phyloP scores from a whole-genome alignment of 306 rosid genomes.

The Fragaria ananassa region DNA sequence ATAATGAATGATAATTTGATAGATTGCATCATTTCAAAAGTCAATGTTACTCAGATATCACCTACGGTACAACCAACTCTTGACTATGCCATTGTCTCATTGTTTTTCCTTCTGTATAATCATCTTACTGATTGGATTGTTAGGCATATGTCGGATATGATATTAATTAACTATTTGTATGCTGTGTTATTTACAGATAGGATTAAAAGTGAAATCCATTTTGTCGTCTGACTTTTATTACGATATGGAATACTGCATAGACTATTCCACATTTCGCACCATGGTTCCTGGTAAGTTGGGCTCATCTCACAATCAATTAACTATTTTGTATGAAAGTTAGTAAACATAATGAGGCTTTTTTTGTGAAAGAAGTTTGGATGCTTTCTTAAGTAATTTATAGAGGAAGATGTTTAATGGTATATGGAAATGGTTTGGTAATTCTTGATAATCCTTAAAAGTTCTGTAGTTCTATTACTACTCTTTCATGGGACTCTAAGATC shows the following conservation, averaged over 20 bases:
- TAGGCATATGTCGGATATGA: neutral
- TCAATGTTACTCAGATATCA: slow-evolving; percentile 44
- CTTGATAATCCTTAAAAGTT: neutral
- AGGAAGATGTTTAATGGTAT: neutral
- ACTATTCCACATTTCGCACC: slow-evolving; percentile 78
- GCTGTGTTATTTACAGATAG: slow-evolving; percentile 48
- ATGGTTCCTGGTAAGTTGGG: slow-evolving; percentile 43
- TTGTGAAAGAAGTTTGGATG: neutral
- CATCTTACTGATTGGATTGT: neutral
- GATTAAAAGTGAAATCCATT: slow-evolving; percentile 44
- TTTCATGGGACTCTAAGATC: slow-evolving; percentile 2
- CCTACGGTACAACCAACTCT: slow-evolving; percentile 60
- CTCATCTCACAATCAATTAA: neutral
- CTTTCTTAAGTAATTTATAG: neutral
- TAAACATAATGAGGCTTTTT: neutral
- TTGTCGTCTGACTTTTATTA: slow-evolving; percentile 59
- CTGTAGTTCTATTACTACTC: neutral
- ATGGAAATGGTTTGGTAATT: neutral
- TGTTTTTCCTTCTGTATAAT: slow-evolving; percentile 1
- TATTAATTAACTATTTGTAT: slow-evolving; percentile 1
- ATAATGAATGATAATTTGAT: slow-evolving; percentile 82
- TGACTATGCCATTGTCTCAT: slow-evolving; percentile 17
- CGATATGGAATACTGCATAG: slow-evolving; percentile 92
- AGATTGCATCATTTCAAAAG: slow-evolving; percentile 76
- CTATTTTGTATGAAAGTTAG: neutral